Evolutionary conservation across 768 basidiomycete genomes (phyloP), one percentile per base, ranked within the genome.

Genomic region (Lactarius evosmus): DNA sequence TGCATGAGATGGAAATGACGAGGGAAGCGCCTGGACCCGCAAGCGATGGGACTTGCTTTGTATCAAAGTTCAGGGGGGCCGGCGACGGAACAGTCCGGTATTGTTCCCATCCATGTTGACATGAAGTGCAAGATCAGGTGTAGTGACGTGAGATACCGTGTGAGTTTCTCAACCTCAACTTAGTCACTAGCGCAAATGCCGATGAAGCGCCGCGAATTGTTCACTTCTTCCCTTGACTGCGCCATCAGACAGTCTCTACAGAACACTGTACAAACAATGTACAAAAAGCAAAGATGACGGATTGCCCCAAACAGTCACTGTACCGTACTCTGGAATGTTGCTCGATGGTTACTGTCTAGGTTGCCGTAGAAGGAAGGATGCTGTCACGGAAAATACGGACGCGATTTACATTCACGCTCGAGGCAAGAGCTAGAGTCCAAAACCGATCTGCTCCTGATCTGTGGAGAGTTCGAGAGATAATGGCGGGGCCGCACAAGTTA

Each of bases 391-490:
- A 83, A 88, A 66, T 83, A 44, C 96, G 19, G 89, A 93, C 74
- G 81, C 83, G 12, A 96, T 96, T 59, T 98, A 98, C 76, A 73
- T 75, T 11, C 82, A 87, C 33, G 83, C 98, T 60, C 75, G 3
- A 69, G 76, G 17, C 82, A 93, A 33, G 89, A 96, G 71, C 66
- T 70, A 2, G 73, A 77, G 14, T 87, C 85, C 74, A 86, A 83
- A 60, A 83, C 96, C 58, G 92, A 96, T 70, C 77, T 95, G 1
- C 82, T 99, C 14, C 82, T 99, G 41, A 87, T 97, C 33, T 98
- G 95, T 63, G 97, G 97, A 14, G 97, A 98, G 76, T 98, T 99
- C n/a, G 44, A 44, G 95, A 96, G 70, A 89, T 87, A 67, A 92
- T 98, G 87, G 88, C 95, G 25, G 93, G 92, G 1, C 96, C 96